A percentile compares a stretch with the other conserved stretches of the same genome.
phyloP scores from a whole-genome alignment of 345 rosid genomes.

The Melastoma malabathricum region DNA sequence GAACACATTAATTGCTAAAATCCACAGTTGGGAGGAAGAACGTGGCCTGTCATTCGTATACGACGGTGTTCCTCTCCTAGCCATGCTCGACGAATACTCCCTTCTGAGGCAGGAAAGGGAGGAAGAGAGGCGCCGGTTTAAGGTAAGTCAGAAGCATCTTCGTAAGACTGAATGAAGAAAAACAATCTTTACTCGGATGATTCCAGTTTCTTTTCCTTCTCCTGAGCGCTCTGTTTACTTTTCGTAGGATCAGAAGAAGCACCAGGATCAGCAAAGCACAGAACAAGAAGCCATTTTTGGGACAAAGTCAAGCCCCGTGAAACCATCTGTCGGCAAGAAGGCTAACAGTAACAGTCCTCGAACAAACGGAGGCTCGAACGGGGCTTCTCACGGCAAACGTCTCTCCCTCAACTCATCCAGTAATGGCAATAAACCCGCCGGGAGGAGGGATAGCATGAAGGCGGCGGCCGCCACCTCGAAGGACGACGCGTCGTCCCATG shows the following conservation, averaged over 20 bases:
- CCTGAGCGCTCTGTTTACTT: too few relatives aligned
- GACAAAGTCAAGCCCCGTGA: conserved; percentile 74
- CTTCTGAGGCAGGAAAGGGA: conserved; percentile 90
- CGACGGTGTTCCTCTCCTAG: conserved; percentile 85
- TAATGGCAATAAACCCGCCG: conserved; percentile 51
- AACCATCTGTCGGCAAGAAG: conserved; percentile 53
- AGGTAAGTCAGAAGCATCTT: conserved; percentile 25
- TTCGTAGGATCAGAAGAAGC: conserved; percentile 69
- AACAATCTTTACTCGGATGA: background rate
- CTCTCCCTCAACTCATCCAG: conserved; percentile 53
- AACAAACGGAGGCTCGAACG: conserved; percentile 56
- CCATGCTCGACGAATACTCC: conserved; percentile 90
- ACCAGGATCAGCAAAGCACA: conserved; percentile 57
- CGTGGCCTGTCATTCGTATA: conserved; percentile 45
- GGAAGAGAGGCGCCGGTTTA: conserved; percentile 77
- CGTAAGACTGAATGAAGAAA: background rate
- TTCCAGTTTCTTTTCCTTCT: too few relatives aligned
- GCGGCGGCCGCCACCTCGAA: conserved; percentile 41
- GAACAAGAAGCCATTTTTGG: conserved; percentile 65
- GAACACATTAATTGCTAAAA: conserved; percentile 71
- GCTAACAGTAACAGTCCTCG: conserved; percentile 55
- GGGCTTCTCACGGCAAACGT: conserved; percentile 54
- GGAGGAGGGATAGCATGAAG: conserved; percentile 50
- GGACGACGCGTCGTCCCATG: conserved; percentile 53
- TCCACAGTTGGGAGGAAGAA: conserved; percentile 80